phyloP scores from a whole-genome alignment of 1,284 basidiomycete species.

The Ceratobasidium sp. region DNA sequence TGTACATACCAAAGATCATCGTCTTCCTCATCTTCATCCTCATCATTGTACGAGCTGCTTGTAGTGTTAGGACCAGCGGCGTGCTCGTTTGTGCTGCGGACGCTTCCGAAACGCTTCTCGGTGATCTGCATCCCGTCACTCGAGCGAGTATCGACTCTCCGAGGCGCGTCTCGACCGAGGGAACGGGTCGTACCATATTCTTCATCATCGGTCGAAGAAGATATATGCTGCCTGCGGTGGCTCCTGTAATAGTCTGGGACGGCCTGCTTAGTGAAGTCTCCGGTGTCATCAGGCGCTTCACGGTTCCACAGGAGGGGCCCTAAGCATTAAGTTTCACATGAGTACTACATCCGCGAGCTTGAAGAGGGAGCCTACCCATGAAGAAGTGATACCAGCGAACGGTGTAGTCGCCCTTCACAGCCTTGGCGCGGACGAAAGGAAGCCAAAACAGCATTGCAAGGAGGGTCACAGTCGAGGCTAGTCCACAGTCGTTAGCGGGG shows the following conservation, averaged over 20 bases:
- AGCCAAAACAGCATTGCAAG: conserved; percentile 63
- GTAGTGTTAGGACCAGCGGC: too few relatives aligned
- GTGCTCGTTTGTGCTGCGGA: conserved; percentile 11
- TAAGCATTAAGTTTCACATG: background rate
- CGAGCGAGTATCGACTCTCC: background rate
- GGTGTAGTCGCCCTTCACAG: conserved; percentile 63
- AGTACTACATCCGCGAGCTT: too few relatives aligned
- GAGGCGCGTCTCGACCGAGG: background rate
- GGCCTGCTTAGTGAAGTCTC: conserved; percentile 47
- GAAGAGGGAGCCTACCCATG: conserved; percentile 48
- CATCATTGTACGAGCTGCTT: too few relatives aligned
- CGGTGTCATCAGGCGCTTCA: conserved; percentile 56
- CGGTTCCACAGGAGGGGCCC: conserved; percentile 63
- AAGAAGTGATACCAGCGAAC: conserved; percentile 62
- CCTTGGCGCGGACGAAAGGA: conserved; percentile 63
- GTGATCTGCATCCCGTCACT: conserved; percentile 22
- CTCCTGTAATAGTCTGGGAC: conserved; percentile 61
- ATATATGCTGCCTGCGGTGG: conserved; percentile 53
- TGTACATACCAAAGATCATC: too few relatives aligned
- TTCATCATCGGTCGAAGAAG: conserved; percentile 19
- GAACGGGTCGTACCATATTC: conserved; percentile 17
- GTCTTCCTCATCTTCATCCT: too few relatives aligned
- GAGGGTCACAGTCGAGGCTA: conserved; percentile 56
- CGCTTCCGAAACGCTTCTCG: conserved; percentile 19
- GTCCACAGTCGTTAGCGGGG: background rate